Conservation (phyloP, 768 basidiomycete species). For the Suillus discolor region DNA sequence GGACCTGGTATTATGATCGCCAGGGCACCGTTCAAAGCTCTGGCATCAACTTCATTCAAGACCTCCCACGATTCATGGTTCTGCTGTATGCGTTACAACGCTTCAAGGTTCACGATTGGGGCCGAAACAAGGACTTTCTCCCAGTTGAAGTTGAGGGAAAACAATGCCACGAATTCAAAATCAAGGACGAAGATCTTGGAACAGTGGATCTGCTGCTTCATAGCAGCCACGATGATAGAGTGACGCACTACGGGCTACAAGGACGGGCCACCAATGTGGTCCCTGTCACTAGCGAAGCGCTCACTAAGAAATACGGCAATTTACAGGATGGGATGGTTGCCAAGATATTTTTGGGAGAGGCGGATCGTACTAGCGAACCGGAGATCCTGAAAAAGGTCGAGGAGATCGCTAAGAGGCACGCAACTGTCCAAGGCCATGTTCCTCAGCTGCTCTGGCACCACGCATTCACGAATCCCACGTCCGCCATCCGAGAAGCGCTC, state of each 20-base stretch:
- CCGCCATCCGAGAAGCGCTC: neutral
- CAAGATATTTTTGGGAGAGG: neutral
- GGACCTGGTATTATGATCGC: constrained; percentile 6
- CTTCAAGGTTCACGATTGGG: neutral
- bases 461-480: neutral
- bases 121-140: neutral
- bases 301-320: neutral
- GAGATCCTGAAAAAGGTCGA: neutral
- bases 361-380: neutral
- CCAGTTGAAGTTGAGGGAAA: neutral
- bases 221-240: neutral
- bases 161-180: neutral
- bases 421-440: neutral
- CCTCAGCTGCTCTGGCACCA: neutral
- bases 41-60: neutral
- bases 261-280: constrained; percentile 5
- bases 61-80: neutral
- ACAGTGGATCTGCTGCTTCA: neutral
- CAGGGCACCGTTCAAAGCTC: neutral
- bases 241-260: neutral
- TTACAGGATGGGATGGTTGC: neutral
- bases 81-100: neutral
- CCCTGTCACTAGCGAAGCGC: neutral
- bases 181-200: neutral
- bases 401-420: neutral